Base-by-base conservation (phyloP, 2,329 filamentous ascomycete genomes). In the Cryphonectria radicalis region DNA sequence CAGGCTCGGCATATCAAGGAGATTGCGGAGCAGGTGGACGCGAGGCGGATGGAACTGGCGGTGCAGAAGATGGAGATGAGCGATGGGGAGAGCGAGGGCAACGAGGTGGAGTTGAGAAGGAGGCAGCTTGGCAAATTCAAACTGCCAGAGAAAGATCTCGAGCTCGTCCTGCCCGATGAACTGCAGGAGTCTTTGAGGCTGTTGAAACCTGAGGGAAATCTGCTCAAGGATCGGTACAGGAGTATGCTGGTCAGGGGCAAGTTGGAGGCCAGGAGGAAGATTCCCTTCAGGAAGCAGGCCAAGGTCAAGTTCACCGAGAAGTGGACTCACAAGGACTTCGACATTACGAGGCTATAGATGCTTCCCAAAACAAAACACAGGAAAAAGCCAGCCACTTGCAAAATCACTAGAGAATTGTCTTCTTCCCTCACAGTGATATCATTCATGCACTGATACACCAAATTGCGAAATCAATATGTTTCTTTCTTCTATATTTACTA, bases 261-360 rank as follows among this genome's bases (percentile, higher is more conserved):
- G 83, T 83, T 99, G 73, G 96, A 99, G 85, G 88, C 89, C 66
- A 88, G 96, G 76, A 91, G 91, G 79, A 91, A 91, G 67, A 89
- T 95, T 71, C 88, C 91, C 8, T 95, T 96, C 83, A 88, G 88
- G 77, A 97, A 93, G 87, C 93, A 96, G 85, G 89, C 89, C 74
- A 95, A 91, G 86, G 90, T 85, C 76, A 93, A 93, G 81, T 82
- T 90, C 67, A 97, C 94, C 8, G 96, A 98, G 88, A 99, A 98
- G 84, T 99, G 96, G 96, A 90, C 91, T 62, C 93, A 97, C 85
- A 99, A 99, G 87, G 96, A 99, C 80, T 99, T 97, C 82, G 87
- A 85, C 76, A 82, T 93, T 25, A 43, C 62, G 19, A 71, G 68
- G 63, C 43, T 72, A 19, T 73, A 73, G 63, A 63, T 63, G 32